phyloP scores from a whole-genome alignment of 768 basidiomycete species.

The Trametes elegans region DNA sequence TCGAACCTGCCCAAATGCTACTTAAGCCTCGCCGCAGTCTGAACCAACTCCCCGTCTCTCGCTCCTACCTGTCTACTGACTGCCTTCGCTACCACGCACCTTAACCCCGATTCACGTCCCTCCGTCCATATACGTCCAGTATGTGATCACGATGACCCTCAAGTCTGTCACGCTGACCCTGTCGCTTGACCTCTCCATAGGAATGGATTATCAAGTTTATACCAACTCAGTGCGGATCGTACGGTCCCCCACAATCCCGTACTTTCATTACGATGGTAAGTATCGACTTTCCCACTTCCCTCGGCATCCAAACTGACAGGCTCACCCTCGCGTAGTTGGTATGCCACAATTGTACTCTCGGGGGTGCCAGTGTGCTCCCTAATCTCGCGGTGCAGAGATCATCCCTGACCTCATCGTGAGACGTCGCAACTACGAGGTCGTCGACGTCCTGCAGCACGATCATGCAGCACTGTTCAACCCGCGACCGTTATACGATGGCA shows the following conservation, averaged over 20 bases:
- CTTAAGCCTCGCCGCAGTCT: neutral
- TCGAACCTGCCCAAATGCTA: neutral
- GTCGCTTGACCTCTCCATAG: no score
- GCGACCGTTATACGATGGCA: constrained; percentile 17
- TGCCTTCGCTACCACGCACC: neutral
- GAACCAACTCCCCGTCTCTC: neutral
- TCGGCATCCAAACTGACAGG: neutral
- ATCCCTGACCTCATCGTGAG: neutral
- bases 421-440: constrained; percentile 11
- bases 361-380: no score
- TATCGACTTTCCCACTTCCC: neutral
- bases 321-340: constrained; percentile 12
- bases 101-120: neutral
- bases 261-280: constrained; percentile 25
- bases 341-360: no score
- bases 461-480: constrained; percentile 14
- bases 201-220: constrained; percentile 22
- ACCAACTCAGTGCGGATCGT: constrained; percentile 36
- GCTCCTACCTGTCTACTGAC: neutral
- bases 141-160: no score
- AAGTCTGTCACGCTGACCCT: no score
- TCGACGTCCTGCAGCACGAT: constrained; percentile 8
- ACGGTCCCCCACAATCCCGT: constrained; percentile 22
- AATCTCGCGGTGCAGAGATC: constrained; percentile 9
- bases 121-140: neutral